phyloP scores from a whole-genome alignment of 2,329 filamentous ascomycete genomes.

The Akanthomyces muscarius region DNA sequence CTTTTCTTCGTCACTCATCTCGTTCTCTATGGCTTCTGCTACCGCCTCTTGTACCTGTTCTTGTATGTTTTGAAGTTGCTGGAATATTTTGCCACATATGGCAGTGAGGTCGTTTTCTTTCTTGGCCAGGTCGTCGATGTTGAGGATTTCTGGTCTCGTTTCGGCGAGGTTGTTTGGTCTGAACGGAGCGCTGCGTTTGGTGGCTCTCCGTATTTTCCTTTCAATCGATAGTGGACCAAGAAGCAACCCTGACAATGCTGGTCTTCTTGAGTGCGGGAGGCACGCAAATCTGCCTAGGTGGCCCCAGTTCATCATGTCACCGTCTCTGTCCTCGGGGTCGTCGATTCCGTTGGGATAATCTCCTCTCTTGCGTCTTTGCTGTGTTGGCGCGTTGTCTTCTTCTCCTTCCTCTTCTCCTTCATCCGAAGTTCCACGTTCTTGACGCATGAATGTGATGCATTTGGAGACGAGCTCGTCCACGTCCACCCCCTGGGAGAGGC shows the following conservation, averaged over 20 bases:
- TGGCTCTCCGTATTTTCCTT: conserved; percentile 70
- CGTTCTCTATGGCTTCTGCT: conserved; percentile 40
- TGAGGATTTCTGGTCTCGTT: conserved; percentile 73
- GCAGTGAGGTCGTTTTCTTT: conserved; percentile 76
- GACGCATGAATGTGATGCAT: conserved; percentile 81
- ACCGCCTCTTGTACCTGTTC: conserved; percentile 45
- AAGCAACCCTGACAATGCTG: conserved; percentile 76
- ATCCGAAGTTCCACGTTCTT: conserved; percentile 48
- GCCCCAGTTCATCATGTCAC: conserved; percentile 81
- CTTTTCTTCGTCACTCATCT: conserved; percentile 43
- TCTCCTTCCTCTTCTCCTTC: conserved; percentile 48
- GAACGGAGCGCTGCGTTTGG: conserved; percentile 67
- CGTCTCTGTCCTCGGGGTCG: conserved; percentile 55
- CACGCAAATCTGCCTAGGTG: conserved; percentile 76
- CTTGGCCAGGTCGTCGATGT: conserved; percentile 67
- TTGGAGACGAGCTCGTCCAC: conserved; percentile 90
- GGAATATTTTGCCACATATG: conserved; percentile 71
- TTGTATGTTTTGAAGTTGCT: conserved; percentile 52
- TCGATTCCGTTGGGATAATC: conserved; percentile 30
- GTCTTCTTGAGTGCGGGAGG: conserved; percentile 67
- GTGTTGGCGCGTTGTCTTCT: conserved; percentile 37
- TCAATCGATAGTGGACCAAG: conserved; percentile 86
- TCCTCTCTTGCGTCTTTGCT: conserved; percentile 23
- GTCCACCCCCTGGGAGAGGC: conserved; percentile 71
- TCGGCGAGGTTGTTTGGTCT: conserved; percentile 64